Percentiles rank a stretch among this genome's conserved stretches.
phyloP scores from a whole-genome alignment of 2,329 filamentous ascomycete species.

The Chrysosporium keratinophilum region DNA sequence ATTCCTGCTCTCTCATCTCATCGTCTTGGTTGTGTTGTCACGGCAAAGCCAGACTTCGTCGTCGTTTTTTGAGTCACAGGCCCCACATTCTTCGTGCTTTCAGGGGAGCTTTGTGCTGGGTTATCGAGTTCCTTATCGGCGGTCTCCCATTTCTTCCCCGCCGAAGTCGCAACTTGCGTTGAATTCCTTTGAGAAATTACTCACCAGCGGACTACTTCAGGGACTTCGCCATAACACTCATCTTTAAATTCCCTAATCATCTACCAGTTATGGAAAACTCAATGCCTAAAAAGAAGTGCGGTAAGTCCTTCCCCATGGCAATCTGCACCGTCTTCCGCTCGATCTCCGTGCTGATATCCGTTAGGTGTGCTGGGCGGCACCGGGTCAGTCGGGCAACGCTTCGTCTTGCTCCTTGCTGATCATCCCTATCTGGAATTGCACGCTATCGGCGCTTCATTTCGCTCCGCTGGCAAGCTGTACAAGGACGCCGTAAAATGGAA shows the following conservation, averaged over 20 bases:
- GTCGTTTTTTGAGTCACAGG: too few species aligned
- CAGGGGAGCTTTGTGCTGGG: too few species aligned
- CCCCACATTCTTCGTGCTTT: too few species aligned
- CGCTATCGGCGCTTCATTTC: constrained; percentile 77
- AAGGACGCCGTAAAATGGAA: constrained; percentile 93
- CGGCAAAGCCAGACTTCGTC: too few species aligned
- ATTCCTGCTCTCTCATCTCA: too few species aligned
- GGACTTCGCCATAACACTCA: not conserved
- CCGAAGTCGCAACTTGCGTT: constrained; percentile 1
- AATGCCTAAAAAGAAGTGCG: constrained; percentile 13
- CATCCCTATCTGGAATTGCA: constrained; percentile 81
- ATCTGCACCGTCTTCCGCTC: not conserved
- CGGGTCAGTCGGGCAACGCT: constrained; percentile 88
- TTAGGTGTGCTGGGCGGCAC: constrained; percentile 76
- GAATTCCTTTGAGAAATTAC: not conserved
- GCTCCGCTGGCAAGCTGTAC: constrained; percentile 88
- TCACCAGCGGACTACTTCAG: not conserved
- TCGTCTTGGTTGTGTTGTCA: too few species aligned
- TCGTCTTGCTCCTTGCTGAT: constrained; percentile 79
- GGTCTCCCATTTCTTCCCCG: not conserved
- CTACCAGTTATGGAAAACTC: not conserved
- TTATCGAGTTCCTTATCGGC: not conserved
- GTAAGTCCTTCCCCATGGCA: constrained; percentile 1
- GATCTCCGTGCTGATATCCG: not conserved
- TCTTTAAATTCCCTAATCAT: not conserved